These are phyloP conservation scores for Arthrocladium fulminans DNA, from an alignment of 2,329 filamentous ascomycete genomes.

Conservation along the genomic window DNA sequence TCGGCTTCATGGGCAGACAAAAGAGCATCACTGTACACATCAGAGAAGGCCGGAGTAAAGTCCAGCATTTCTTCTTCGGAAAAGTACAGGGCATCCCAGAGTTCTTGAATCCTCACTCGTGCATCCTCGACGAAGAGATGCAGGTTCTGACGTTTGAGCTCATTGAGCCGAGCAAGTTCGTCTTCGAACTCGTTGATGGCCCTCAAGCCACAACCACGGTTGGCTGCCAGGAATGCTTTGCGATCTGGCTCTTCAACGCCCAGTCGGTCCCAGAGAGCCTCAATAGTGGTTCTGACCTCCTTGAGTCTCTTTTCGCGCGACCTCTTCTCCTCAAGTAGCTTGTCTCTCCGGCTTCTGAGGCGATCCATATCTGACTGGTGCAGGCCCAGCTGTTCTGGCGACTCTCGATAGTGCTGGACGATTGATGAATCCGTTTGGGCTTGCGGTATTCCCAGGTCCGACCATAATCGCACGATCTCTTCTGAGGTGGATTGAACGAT, in stretches of 20 bases:
- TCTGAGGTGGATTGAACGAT: slow-evolving; percentile 67
- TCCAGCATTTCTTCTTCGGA: slow-evolving; percentile 98
- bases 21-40: slow-evolving; percentile 92
- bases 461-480: slow-evolving; percentile 89
- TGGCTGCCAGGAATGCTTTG: slow-evolving; percentile 74
- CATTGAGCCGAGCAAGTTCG: slow-evolving; percentile 74
- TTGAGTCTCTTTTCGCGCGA: slow-evolving; percentile 67
- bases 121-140: slow-evolving; percentile 95
- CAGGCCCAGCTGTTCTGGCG: slow-evolving; percentile 86
- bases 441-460: slow-evolving; percentile 86
- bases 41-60: slow-evolving; percentile 92
- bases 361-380: slow-evolving; percentile 75
- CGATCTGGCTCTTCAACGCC: slow-evolving; percentile 73
- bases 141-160: slow-evolving; percentile 89
- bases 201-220: slow-evolving; percentile 81
- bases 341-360: slow-evolving; percentile 66
- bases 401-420: slow-evolving; percentile 79
- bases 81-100: slow-evolving; percentile 91
- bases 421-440: slow-evolving; percentile 82
- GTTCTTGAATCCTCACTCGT: slow-evolving; percentile 77
- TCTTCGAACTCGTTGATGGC: slow-evolving; percentile 96
- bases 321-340: slow-evolving; percentile 80
- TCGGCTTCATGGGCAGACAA: slow-evolving; percentile 92
- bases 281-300: slow-evolving; percentile 69
- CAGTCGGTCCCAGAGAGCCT: slow-evolving; percentile 79